Base-by-base conservation (phyloP, 306 rosid genomes). In the Lotus japonicus region DNA sequence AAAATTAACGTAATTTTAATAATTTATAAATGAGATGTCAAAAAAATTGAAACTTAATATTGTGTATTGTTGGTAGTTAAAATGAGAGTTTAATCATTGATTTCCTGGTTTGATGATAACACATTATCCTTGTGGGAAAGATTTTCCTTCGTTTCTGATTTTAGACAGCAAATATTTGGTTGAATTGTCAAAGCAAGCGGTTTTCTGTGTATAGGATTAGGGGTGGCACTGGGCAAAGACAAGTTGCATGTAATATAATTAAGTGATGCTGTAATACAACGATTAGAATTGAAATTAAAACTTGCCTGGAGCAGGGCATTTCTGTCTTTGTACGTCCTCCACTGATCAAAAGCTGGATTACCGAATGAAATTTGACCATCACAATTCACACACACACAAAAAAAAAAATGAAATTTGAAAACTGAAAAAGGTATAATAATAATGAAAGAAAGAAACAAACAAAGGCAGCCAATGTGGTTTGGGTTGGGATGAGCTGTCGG, bases 401-500 rank as follows among this genome's bases (percentile, higher is more conserved):
- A 7, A n/a, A 57, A 0, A n/a, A 11, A 53, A 53, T 1, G 44
- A n/a, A 3, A 41, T n/a, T n/a, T n/a, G n/a, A 35, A n/a, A 12
- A 39, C 18, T 7, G 59, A 18, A 53, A 63, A 51, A 21, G 26
- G n/a, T n/a, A n/a, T 21, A 21, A 1, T 21, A 1, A 21, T 21
- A 21, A 1, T 21, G 26, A 21, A 21, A 21, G 26, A 16, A 66
- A 61, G 12, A 79, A 76, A 74, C 0, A 44, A 71, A 15, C 8
- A 13, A 72, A 71, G n/a, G 51, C 21, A 54, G 3, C 28, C 7
- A 44, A 58, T 43, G 84, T 58, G 64, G 79, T 66, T 78, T 70
- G 79, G 75, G 82, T 83, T 64, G 76, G 81, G 82, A 77, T 87
- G 89, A 84, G 89, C 81, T 87, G 92, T 84, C 78, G 7, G 26